Evolutionary conservation across 2,329 filamentous ascomycete genomes (phyloP).

Genomic region (Aspergillus costaricaensis): DNA sequence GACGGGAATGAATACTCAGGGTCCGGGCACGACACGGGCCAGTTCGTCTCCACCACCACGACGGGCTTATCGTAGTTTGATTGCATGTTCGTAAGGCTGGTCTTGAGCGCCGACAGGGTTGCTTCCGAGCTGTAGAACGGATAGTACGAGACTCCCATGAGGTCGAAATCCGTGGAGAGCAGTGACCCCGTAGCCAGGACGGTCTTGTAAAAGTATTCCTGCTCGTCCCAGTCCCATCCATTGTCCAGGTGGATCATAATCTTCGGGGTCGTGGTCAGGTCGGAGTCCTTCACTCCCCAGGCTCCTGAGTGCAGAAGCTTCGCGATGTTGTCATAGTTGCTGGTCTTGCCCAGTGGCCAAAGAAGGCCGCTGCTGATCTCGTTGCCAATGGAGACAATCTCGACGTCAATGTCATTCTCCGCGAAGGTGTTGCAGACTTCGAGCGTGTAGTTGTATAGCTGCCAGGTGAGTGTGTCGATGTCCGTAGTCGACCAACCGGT

Average conservation of each 20-base stretch:
- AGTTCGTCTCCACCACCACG: conserved; percentile 70
- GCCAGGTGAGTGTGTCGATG: conserved; percentile 60
- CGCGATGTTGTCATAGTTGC: conserved; percentile 62
- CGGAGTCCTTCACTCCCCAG: conserved; percentile 65
- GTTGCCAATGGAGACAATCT: conserved; percentile 71
- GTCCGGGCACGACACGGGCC: conserved; percentile 65
- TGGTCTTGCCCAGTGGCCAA: conserved; percentile 63
- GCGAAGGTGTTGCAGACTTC: conserved; percentile 64
- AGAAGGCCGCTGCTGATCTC: conserved; percentile 70
- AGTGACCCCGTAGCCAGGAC: conserved; percentile 58
- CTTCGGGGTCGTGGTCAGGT: conserved; percentile 58
- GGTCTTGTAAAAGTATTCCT: conserved; percentile 66
- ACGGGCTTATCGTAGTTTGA: conserved; percentile 65
- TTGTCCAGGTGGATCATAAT: conserved; percentile 77
- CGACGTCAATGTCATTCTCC: conserved; percentile 55
- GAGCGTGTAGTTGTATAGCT: conserved; percentile 69
- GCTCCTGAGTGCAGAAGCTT: conserved; percentile 65
- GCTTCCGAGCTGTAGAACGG: conserved; percentile 67
- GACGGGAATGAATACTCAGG: conserved; percentile 62
- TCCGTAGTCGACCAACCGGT: conserved; percentile 62
- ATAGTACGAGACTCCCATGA: conserved; percentile 73
- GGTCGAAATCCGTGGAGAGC: conserved; percentile 61
- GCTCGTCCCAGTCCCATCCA: conserved; percentile 70
- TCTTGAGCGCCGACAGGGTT: conserved; percentile 59
- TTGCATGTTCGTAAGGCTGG: conserved; percentile 60